These are phyloP conservation scores for Striga hermonthica DNA, from an alignment of 305 asterid genomes.

Conservation along the genomic window DNA sequence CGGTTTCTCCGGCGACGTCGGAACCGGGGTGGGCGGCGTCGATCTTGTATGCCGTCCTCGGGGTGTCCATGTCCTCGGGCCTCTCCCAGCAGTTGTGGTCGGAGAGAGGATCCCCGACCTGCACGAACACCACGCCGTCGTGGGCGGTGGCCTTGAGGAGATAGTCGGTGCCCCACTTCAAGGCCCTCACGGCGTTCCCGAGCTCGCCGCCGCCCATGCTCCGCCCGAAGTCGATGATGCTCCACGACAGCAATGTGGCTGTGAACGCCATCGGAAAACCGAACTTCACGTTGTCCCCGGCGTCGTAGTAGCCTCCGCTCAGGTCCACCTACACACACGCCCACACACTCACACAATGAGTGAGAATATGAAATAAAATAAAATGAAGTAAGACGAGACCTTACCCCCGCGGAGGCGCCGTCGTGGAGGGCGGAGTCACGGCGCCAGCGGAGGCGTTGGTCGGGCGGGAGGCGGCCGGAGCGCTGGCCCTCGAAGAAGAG, in stretches of 20 bases:
- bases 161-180: constrained; percentile 79
- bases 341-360: not conserved
- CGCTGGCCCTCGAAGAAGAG: constrained; percentile 95
- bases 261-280: constrained; percentile 91
- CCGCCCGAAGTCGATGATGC: constrained; percentile 68
- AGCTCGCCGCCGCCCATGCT: constrained; percentile 50
- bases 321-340: constrained; percentile 49
- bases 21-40: constrained; percentile 67
- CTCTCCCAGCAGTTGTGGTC: constrained; percentile 85
- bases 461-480: constrained; percentile 75
- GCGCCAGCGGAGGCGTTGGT: constrained; percentile 81
- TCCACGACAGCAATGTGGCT: constrained; percentile 70
- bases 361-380: not conserved
- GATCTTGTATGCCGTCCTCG: constrained; percentile 56
- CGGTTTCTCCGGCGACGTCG: constrained; percentile 80
- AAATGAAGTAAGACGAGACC: too few species aligned
- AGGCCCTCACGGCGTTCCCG: constrained; percentile 54
- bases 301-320: constrained; percentile 78
- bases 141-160: constrained; percentile 63
- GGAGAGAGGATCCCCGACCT: constrained; percentile 69
- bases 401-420: constrained; percentile 71
- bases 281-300: constrained; percentile 82
- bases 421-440: constrained; percentile 75
- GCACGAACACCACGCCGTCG: constrained; percentile 60
- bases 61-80: constrained; percentile 82